Conservation (phyloP, 805 yeast species). For the Pichia sporocuriosa region DNA sequence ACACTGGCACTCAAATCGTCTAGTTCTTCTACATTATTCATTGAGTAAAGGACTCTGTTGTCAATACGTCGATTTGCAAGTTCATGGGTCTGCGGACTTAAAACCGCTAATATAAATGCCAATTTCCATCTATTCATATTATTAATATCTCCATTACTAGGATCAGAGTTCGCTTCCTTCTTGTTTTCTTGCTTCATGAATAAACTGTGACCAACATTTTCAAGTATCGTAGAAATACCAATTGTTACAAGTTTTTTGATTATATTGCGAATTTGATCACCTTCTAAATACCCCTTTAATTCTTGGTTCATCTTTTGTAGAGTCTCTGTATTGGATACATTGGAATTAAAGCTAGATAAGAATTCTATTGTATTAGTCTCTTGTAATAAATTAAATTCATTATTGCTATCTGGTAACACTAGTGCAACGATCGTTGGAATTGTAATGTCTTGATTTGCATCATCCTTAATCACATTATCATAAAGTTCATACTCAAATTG, state of each 20-base stretch:
- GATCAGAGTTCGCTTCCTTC: not conserved
- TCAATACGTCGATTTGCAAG: conserved; percentile 28
- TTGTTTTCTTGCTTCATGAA: conserved; percentile 7
- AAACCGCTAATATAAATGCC: conserved; percentile 64
- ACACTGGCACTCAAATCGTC: conserved; percentile 88
- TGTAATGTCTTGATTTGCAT: not conserved
- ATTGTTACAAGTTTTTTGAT: conserved; percentile 34
- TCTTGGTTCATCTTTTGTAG: conserved; percentile 27
- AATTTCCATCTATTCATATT: conserved; percentile 36
- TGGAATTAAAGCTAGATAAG: conserved; percentile 25
- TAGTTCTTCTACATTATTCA: conserved; percentile 53
- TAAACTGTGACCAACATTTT: conserved; percentile 31
- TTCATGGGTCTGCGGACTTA: conserved; percentile 53
- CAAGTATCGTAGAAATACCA: conserved; percentile 42
- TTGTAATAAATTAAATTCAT: conserved; percentile 47
- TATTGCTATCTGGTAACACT: conserved; percentile 44
- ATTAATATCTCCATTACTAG: not conserved
- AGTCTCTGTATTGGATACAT: conserved; percentile 20
- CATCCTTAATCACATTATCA: not conserved
- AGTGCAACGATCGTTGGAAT: conserved; percentile 16
- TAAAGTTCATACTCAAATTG: conserved; percentile 3
- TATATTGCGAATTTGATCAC: conserved; percentile 26
- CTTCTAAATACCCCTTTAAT: conserved; percentile 24
- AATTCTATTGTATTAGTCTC: conserved; percentile 44
- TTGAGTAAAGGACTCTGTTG: conserved; percentile 27